phyloP scores from a whole-genome alignment of 2,329 filamentous ascomycete genomes.

The Trichoderma oligosporum region DNA sequence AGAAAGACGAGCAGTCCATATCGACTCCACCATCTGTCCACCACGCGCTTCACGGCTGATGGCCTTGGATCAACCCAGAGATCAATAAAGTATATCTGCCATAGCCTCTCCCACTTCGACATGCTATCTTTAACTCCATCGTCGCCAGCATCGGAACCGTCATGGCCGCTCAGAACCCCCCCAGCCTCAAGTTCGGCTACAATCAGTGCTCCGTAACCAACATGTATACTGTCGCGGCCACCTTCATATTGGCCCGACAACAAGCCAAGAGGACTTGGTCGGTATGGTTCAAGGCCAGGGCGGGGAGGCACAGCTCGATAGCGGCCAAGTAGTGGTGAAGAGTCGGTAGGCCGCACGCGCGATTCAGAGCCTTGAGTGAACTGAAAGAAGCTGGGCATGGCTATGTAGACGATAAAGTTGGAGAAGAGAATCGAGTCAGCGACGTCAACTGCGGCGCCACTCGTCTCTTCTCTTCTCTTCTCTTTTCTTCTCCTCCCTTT shows the following conservation, averaged over 20 bases:
- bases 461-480: background rate
- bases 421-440: conserved; percentile 8
- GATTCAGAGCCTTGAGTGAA: conserved; percentile 64
- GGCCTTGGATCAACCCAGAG: conserved; percentile 61
- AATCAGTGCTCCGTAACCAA: conserved; percentile 54
- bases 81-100: conserved; percentile 43
- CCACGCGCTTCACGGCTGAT: conserved; percentile 53
- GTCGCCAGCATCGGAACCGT: conserved; percentile 23
- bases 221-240: conserved; percentile 51
- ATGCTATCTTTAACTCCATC: conserved; percentile 35
- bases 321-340: conserved; percentile 59
- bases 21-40: conserved; percentile 61
- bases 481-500: no score
- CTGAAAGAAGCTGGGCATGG: conserved; percentile 63
- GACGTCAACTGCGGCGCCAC: conserved; percentile 2
- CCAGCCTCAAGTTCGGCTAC: conserved; percentile 40
- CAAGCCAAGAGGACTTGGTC: conserved; percentile 38
- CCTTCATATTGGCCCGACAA: conserved; percentile 35
- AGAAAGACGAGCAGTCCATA: conserved; percentile 59
- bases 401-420: background rate
- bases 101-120: conserved; percentile 33
- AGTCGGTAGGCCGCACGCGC: conserved; percentile 49
- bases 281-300: conserved; percentile 29
- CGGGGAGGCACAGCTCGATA: conserved; percentile 59
- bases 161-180: conserved; percentile 28